Evolutionary conservation across 2,329 filamentous ascomycete genomes (phyloP), one percentile per base, ranked within the genome.

Genomic region (Diaporthe eres): DNA sequence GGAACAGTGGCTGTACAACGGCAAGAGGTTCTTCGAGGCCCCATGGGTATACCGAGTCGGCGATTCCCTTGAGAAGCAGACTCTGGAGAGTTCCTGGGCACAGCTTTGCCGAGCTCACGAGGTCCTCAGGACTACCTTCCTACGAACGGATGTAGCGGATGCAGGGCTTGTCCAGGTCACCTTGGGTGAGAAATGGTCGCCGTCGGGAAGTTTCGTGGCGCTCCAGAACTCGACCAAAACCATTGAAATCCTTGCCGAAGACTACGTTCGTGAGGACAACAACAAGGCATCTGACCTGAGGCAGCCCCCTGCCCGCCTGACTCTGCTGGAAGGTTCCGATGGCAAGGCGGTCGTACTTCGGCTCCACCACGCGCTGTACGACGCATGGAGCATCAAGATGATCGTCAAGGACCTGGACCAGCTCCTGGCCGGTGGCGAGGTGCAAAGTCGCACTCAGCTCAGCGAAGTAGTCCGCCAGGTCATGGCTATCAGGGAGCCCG

Each of bases 331-430:
- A 31, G 79, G 75, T 0, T 61, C 61, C 1, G 78, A 79, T 51
- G 79, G 79, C 15, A 77, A 78, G 25, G 78, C 77, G 22, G 55
- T 80, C 8, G 78, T 80, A 5, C 72, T 80, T 6, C 78, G 79
- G 15, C 31, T 80, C 2, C 79, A 80, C 63, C 79, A 80, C 42
- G 78, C 78, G 0, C 75, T 80, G 1, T 80, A 80, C 61, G 79
- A 80, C 31, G 79, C 78, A 19, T 80, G 79, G 79, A 80, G 77
- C 72, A 80, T 80, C 77, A 79, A 79, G 71, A 78, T 80, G 79
- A 76, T 80, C 28, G 39, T 78, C 58, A 68, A 60, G 8, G 79
- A 80, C 34, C 74, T 80, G 12, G 55, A 37, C 44, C 19, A 47
- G 12, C 67, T 78, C 19, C 71, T 76, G 34, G 58, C 44, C 8